These are phyloP conservation scores for Fusarium pilosicola DNA, from an alignment of 2,329 filamentous ascomycete species.

Conservation along the genomic window DNA sequence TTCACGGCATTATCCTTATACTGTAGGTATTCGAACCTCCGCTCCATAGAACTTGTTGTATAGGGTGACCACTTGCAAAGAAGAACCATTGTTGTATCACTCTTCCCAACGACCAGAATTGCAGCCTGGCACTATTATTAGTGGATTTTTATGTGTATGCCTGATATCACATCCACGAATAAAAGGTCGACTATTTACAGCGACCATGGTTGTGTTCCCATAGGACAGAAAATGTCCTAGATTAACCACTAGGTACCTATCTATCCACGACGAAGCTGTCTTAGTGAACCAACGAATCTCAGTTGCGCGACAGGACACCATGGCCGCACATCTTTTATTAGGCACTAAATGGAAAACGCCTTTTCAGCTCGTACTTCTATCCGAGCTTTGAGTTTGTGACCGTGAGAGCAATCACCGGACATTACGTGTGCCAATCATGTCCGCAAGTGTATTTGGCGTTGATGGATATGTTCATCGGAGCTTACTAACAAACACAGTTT, in stretches of 20 bases:
- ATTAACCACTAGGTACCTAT: background rate
- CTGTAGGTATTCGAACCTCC: background rate
- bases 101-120: background rate
- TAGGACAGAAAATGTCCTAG: background rate
- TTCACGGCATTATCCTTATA: background rate
- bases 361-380: background rate
- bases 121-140: background rate
- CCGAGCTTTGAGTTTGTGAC: background rate
- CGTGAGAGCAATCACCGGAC: rapidly evolving
- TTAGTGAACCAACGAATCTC: too few species aligned
- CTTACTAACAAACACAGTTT: background rate
- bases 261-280: background rate
- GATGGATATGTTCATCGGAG: background rate
- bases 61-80: background rate
- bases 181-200: background rate
- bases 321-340: too few species aligned
- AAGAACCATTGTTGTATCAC: background rate
- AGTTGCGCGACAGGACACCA: background rate
- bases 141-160: background rate
- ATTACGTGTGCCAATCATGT: background rate
- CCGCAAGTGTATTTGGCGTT: background rate
- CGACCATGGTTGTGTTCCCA: background rate
- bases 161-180: background rate
- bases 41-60: background rate
- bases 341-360: too few species aligned